phyloP scores from a whole-genome alignment of 805 yeast genomes.

The Teunomyces gatunensis region DNA sequence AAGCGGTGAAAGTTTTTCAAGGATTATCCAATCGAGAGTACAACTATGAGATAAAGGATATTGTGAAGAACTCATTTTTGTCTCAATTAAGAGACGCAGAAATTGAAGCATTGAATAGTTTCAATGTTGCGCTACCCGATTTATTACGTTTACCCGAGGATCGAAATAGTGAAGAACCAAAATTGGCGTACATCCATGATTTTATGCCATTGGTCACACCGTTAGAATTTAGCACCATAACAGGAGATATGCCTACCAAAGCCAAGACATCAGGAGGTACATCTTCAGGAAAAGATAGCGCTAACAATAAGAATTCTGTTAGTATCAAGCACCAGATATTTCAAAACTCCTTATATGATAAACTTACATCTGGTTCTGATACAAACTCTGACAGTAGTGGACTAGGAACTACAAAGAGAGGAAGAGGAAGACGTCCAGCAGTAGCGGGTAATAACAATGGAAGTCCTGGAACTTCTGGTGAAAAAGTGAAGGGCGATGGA shows the following conservation, averaged over 20 bases:
- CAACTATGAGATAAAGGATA: conserved; percentile 26
- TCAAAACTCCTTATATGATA: conserved; percentile 38
- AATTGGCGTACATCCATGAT: conserved; percentile 27
- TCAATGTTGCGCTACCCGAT: neutral
- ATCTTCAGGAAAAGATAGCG: conserved; percentile 14
- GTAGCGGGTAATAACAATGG: conserved; percentile 5
- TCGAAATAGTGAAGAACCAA: neutral
- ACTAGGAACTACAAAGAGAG: conserved; percentile 23
- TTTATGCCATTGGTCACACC: conserved; percentile 40
- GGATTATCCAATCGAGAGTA: conserved; percentile 30
- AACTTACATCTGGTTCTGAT: conserved; percentile 40
- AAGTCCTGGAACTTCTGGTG: conserved; percentile 1
- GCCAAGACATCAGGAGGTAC: conserved; percentile 15
- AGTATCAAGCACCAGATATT: conserved; percentile 37
- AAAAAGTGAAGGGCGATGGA: conserved; percentile 9
- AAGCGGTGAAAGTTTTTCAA: conserved; percentile 23
- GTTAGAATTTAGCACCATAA: conserved; percentile 37
- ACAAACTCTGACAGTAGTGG: conserved; percentile 25
- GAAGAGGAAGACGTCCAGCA: conserved; percentile 38
- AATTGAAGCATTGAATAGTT: neutral
- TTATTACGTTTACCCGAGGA: neutral
- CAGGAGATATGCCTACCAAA: conserved; percentile 37
- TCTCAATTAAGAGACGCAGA: conserved; percentile 6
- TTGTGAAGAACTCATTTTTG: conserved; percentile 16
- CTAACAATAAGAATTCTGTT: conserved; percentile 14